Base-by-base conservation (phyloP, 164 flowering plant species). In the Aristolochia contorta region DNA sequence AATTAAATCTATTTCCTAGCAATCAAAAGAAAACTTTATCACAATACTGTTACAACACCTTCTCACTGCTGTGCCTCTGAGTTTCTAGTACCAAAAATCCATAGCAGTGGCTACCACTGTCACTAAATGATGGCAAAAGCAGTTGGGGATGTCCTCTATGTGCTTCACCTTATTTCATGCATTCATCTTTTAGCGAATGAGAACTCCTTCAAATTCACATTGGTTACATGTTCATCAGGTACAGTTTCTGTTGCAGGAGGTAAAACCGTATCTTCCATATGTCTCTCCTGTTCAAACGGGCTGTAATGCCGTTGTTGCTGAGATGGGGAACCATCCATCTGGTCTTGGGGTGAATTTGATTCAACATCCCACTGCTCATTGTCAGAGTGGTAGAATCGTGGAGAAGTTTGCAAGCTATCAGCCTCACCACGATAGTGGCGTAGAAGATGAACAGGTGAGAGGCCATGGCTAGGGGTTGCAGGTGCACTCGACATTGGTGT, bases 401-500 rank as follows among this genome's bases (percentile, higher is more conserved):
- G 88, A 6, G 88, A 80, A 8, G 51, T 46, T 45, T 75, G 82
- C 14, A 56, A 6, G 59, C 84, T 79, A 49, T 82, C 87, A 2
- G 37, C 24, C 20, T 77, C 82, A 45, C 65, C 55, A 2, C 68
- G 63, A 66, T 78, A 60, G 49, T 77, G 54, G 16, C 74, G 79
- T 9, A 85, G 61, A 56, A 88, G 84, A 49, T 77, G 85, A 20
- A 77, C 61, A 0, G 90, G 96, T 3, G 92, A 85, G 61, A 53
- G 59, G 74, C 73, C 62, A 47, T 60, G 79, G 0, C 68, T 32
- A 0, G 89, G 93, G 0, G 89, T 84, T 16, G 69, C 56, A 0
- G 89, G 80, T n/a, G 78, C 47, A 61, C 83, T 84, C 10, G 91
- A 78, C 63, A 73, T 10, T 10, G 93, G 87, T 0, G 85, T 78